Evolutionary conservation across 768 basidiomycete genomes (phyloP), one percentile per base, ranked within the genome.

Genomic region (Lyophyllum atratum): DNA sequence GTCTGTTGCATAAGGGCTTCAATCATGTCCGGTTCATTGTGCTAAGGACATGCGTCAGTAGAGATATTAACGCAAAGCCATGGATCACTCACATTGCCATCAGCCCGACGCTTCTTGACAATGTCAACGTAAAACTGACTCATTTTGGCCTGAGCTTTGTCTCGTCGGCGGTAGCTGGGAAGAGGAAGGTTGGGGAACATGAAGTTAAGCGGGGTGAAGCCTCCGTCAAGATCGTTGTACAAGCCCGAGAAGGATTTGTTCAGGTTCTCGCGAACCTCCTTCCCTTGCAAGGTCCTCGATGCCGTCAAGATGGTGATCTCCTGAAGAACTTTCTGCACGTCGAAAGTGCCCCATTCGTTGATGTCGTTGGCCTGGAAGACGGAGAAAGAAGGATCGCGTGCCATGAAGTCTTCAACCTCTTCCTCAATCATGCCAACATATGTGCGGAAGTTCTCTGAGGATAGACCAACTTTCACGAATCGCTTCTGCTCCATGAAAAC

Each of bases 401-500:
- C 73, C 71, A 96, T 75, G 71, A 87, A 94, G 28, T 87, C 76
- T 34, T 86, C 81, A 37, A 90, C 84, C 67, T 90, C 89, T 39
- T 91, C 80, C 57, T 86, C 85, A 55, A 93, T 87, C 84, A 92
- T 87, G 49, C 85, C 85, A 19, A 86, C 80, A 50, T 99, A 98
- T 28, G 86, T 80, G 42, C 88, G 85, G 72, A 99, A 86, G 72
- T 95, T 95, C 25, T 98, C 95, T 12, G 85, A 86, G 11, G 94
- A 92, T 21, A 99, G 85, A 22, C 97, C 95, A 59, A 94, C 87
- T 76, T 99, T 99, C 73, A 98, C 89, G 68, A 98, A 98, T 70
- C 90, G 91, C 81, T 99, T 99, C 72, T 99, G 97, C 66, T 99
- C 95, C 95, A 99, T 98, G 73, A 99, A 87, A 44, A 91, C 76